A percentile compares a stretch with the other conserved stretches of the same genome.
Conservation (phyloP, 495 filamentous ascomycete species). For the Cladorrhinum samala region DNA sequence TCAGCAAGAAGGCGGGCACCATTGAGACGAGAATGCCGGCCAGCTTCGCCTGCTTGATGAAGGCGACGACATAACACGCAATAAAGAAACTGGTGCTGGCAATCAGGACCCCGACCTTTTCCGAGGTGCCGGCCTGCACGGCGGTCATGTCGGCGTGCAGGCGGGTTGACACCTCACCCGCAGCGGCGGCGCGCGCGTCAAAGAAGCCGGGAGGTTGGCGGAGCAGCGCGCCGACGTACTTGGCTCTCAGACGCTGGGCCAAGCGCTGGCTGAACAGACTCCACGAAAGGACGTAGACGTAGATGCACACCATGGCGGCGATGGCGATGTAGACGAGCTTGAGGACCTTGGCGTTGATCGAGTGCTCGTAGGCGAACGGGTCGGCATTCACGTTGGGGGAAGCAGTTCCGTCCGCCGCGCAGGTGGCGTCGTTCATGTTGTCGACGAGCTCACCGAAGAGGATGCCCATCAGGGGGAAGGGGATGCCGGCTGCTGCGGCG, state of each 20-base stretch:
- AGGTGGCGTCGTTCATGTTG: conserved; percentile 56
- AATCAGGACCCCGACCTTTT: conserved; percentile 60
- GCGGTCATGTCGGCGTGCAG: conserved; percentile 55
- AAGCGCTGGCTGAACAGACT: conserved; percentile 56
- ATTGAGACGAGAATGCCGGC: conserved; percentile 52
- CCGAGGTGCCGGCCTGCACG: conserved; percentile 57
- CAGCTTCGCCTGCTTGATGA: conserved; percentile 50
- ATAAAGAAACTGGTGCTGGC: conserved; percentile 56
- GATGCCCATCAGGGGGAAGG: conserved; percentile 62
- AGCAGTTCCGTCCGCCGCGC: conserved; percentile 24
- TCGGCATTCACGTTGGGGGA: conserved; percentile 11
- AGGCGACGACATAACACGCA: conserved; percentile 58
- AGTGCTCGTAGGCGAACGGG: conserved; percentile 19
- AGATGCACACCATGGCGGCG: conserved; percentile 56
- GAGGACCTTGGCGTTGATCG: conserved; percentile 53
- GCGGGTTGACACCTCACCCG: conserved; percentile 56
- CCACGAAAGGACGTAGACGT: conserved; percentile 52
- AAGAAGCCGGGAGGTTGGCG: conserved; percentile 58
- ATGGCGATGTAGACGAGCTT: conserved; percentile 58
- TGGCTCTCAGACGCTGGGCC: conserved; percentile 54
- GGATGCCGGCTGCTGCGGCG: conserved; percentile 58
- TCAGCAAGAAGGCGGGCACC: conserved; percentile 59
- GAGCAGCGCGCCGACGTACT: conserved; percentile 51
- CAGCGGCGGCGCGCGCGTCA: conserved; percentile 47
- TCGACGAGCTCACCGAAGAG: conserved; percentile 64